Evolutionary conservation across 2,329 filamentous ascomycete species (phyloP).

Genomic region (Colletotrichum sansevieriae): DNA sequence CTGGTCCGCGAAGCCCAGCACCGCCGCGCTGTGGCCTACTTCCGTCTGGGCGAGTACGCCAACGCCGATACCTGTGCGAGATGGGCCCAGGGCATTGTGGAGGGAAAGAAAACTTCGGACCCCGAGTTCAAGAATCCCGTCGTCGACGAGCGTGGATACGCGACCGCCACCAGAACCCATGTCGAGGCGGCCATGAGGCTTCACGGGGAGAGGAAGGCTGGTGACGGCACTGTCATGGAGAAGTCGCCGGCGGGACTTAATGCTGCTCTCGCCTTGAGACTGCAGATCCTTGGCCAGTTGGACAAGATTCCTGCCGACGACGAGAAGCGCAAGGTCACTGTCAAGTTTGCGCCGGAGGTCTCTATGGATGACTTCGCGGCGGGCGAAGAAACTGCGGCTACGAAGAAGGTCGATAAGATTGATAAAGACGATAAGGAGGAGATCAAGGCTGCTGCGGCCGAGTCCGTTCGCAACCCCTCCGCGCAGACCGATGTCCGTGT

Average conservation of each 20-base stretch:
- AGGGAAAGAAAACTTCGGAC: conserved; percentile 53
- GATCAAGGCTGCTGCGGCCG: conserved; percentile 15
- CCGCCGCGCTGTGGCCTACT: conserved; percentile 81
- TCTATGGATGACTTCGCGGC: conserved; percentile 20
- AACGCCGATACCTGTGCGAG: conserved; percentile 80
- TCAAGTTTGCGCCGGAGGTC: conserved; percentile 43
- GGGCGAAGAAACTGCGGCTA: conserved; percentile 25
- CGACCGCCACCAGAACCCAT: conserved; percentile 54
- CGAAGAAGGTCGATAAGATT: conserved; percentile 46
- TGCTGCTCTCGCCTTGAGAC: conserved; percentile 60
- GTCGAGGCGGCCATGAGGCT: conserved; percentile 50
- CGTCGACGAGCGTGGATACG: conserved; percentile 62
- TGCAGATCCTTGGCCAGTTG: conserved; percentile 61
- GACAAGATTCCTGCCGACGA: conserved; percentile 59
- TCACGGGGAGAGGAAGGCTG: conserved; percentile 43
- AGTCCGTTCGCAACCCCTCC: conserved; percentile 1
- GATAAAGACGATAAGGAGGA: conserved; percentile 41
- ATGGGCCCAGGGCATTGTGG: conserved; percentile 62
- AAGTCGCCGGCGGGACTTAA: conserved; percentile 50
- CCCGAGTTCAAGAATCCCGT: conserved; percentile 50
- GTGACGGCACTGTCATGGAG: conserved; percentile 29
- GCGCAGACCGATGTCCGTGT: conserved; percentile 47
- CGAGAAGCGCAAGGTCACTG: conserved; percentile 60
- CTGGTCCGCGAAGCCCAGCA: conserved; percentile 79
- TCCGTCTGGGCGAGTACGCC: conserved; percentile 76